These are phyloP conservation scores for Microbotryum intermedium DNA, from an alignment of 1,284 basidiomycete species.

Conservation along the genomic window DNA sequence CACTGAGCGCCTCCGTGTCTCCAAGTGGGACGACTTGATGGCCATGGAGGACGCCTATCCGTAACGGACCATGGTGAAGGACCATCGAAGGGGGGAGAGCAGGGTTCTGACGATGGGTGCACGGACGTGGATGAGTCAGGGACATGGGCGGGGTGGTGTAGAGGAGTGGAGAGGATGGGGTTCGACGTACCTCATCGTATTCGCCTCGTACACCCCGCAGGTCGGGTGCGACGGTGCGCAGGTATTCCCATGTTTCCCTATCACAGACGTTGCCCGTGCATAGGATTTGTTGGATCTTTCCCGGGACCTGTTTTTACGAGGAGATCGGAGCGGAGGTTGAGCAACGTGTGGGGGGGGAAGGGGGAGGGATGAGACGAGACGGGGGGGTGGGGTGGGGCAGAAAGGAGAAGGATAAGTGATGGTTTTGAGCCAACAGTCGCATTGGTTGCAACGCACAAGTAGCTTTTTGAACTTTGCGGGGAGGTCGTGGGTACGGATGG, in stretches of 20 bases:
- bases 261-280: slow-evolving; percentile 98
- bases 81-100: slow-evolving; percentile 74
- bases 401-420: neutral
- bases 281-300: slow-evolving; percentile 96
- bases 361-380: neutral
- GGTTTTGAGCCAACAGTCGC: no score
- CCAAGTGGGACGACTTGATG: slow-evolving; percentile 90
- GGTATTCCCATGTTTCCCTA: slow-evolving; percentile 91
- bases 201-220: slow-evolving; percentile 88
- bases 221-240: slow-evolving; percentile 92
- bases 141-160: neutral
- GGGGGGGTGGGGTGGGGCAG: neutral
- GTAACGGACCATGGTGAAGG: slow-evolving; percentile 75
- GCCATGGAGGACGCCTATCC: slow-evolving; percentile 87
- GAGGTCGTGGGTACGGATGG: slow-evolving; percentile 71
- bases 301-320: slow-evolving; percentile 56
- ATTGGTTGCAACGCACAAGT: slow-evolving; percentile 58
- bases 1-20: slow-evolving; percentile 76
- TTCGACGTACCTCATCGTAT: slow-evolving; percentile 63
- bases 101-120: slow-evolving; percentile 44
- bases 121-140: neutral
- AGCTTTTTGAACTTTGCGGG: slow-evolving; percentile 96
- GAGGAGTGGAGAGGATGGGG: no score
- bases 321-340: neutral
- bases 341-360: no score